Evolutionary conservation across 768 basidiomycete species (phyloP).

Genomic region (Naganishia kalamii): DNA sequence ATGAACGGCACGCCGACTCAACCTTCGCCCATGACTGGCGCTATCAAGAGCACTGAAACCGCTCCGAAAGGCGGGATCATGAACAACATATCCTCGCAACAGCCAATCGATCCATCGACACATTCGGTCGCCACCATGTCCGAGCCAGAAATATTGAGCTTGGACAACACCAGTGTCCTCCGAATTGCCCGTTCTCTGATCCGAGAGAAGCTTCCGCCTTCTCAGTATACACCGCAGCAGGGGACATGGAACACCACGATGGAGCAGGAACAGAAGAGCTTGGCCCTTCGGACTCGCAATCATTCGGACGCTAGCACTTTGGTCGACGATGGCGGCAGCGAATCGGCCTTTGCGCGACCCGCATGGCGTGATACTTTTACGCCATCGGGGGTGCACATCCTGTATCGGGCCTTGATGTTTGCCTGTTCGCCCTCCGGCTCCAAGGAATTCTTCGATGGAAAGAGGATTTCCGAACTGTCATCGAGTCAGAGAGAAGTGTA

Average conservation of each 20-base stretch:
- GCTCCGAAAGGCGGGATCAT: too few species aligned
- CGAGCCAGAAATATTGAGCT: background rate
- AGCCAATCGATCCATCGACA: background rate
- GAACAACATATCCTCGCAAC: background rate
- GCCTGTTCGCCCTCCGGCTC: background rate
- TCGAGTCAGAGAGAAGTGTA: slow-evolving; percentile 7
- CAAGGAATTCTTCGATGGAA: slow-evolving; percentile 15
- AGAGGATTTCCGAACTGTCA: slow-evolving; percentile 8
- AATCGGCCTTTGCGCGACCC: background rate
- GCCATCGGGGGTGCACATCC: background rate
- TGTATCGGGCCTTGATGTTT: slow-evolving; percentile 15
- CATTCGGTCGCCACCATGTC: background rate
- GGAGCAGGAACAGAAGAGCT: background rate
- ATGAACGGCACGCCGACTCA: background rate
- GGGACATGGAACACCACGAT: slow-evolving; percentile 1
- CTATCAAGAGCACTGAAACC: background rate
- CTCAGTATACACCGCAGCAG: background rate
- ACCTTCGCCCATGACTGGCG: background rate
- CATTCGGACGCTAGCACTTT: slow-evolving; percentile 1
- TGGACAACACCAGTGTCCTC: background rate
- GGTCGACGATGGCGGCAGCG: background rate
- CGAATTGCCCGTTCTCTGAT: slow-evolving; percentile 9
- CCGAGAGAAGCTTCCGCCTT: background rate
- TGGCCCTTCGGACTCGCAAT: background rate
- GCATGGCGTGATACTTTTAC: slow-evolving; percentile 4